Conservation (phyloP, 2,329 filamentous ascomycete species). For the Paraphoma chrysanthemicola region DNA sequence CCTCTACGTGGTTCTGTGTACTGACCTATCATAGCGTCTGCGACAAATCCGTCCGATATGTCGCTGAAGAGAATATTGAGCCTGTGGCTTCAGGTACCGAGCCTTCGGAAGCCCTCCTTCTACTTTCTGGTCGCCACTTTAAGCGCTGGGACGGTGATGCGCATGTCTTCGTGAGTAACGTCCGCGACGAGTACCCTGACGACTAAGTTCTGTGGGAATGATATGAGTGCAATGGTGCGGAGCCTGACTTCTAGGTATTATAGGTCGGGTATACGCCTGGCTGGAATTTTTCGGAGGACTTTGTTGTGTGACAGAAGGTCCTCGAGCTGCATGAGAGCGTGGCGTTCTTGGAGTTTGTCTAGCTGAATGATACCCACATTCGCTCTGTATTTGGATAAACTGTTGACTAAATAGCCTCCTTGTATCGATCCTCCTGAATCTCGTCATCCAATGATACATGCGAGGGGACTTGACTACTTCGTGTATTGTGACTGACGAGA, state of each 20-base stretch:
- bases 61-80: conserved; percentile 82
- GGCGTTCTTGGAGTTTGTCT: background rate
- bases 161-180: conserved; percentile 82
- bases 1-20: background rate
- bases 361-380: background rate
- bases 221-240: background rate
- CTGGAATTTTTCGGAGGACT: conserved; percentile 5
- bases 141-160: conserved; percentile 76
- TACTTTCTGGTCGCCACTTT: conserved; percentile 83
- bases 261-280: conserved; percentile 9
- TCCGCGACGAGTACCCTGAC: conserved; percentile 83
- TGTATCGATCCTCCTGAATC: too few relatives aligned
- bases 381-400: background rate
- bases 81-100: conserved; percentile 36
- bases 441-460: too few relatives aligned
- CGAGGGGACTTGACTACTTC: too few relatives aligned
- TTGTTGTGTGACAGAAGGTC: background rate
- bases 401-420: too few relatives aligned
- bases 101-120: conserved; percentile 67
- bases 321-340: background rate
- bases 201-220: conserved; percentile 59
- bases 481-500: too few relatives aligned
- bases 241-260: conserved; percentile 1
- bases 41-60: conserved; percentile 74
- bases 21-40: conserved; percentile 59